phyloP scores from a whole-genome alignment of 768 basidiomycete genomes.

The Boletus reticulatus region DNA sequence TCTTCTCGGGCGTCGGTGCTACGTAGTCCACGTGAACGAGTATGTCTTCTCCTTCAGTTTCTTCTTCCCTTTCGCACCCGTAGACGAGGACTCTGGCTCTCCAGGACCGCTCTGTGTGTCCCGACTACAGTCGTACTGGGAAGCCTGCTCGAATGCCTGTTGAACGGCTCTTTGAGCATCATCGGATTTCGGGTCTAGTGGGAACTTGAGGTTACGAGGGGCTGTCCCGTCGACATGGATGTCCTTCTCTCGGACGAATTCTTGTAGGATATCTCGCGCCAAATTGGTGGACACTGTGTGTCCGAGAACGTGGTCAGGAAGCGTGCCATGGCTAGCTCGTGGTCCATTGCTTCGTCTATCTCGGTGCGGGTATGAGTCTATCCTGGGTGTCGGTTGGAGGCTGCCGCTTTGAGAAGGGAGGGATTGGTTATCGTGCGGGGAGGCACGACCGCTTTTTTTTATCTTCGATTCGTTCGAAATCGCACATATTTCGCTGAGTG shows the following conservation, averaged over 20 bases:
- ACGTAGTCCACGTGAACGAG: constrained; percentile 1
- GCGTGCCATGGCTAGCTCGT: constrained; percentile 7
- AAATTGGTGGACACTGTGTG: neutral
- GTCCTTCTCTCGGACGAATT: neutral
- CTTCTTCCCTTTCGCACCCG: neutral
- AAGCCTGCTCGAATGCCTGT: constrained; percentile 6
- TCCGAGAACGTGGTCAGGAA: constrained; percentile 4
- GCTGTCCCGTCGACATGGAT: neutral
- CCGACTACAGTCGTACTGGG: neutral
- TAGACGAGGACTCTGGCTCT: neutral
- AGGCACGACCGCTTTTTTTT: neutral
- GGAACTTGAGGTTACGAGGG: neutral
- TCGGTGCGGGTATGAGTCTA: neutral
- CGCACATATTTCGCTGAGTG: neutral
- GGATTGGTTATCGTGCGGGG: neutral
- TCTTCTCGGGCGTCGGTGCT: too few species aligned
- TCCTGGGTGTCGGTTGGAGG: constrained; percentile 1
- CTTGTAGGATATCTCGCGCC: neutral
- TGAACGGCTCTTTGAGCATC: neutral
- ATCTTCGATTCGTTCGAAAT: neutral
- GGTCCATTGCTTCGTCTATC: neutral
- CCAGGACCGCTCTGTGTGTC: neutral
- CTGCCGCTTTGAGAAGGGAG: constrained; percentile 1
- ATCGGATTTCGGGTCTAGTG: neutral
- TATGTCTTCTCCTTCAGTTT: neutral